Evolutionary conservation across 1,284 basidiomycete species (phyloP).

Genomic region (Naganishia sp.): DNA sequence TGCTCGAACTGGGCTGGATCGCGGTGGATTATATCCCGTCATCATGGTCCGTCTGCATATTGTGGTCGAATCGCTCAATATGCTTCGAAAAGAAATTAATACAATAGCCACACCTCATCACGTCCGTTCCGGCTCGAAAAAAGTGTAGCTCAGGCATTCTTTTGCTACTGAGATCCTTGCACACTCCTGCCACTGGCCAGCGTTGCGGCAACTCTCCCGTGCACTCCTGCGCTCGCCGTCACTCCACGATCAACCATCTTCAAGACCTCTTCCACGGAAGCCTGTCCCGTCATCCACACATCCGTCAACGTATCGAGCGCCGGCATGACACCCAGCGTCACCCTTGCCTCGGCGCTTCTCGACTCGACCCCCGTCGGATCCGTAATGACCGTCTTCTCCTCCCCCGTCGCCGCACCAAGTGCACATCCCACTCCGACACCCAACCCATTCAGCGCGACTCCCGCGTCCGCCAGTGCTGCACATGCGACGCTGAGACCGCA

Average conservation of each 20-base stretch:
- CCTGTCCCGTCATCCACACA: slow-evolving; percentile 72
- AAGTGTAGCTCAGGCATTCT: too few species aligned
- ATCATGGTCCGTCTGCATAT: too few species aligned
- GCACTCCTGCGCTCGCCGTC: slow-evolving; percentile 6
- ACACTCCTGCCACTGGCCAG: background rate
- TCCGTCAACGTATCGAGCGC: slow-evolving; percentile 84
- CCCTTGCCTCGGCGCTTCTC: slow-evolving; percentile 59
- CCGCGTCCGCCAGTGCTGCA: slow-evolving; percentile 66
- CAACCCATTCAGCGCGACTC: slow-evolving; percentile 48
- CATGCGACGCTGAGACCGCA: slow-evolving; percentile 84
- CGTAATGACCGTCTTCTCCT: slow-evolving; percentile 55
- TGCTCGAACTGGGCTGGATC: too few species aligned
- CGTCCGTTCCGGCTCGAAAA: too few species aligned
- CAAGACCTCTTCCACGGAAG: slow-evolving; percentile 42
- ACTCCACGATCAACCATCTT: slow-evolving; percentile 36
- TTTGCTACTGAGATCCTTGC: too few species aligned
- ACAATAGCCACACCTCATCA: too few species aligned
- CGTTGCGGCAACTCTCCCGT: background rate
- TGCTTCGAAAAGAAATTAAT: too few species aligned
- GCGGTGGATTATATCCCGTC: too few species aligned
- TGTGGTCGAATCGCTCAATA: too few species aligned
- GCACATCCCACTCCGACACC: slow-evolving; percentile 47
- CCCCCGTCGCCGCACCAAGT: slow-evolving; percentile 3
- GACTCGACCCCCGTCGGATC: slow-evolving; percentile 70
- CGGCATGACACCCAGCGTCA: slow-evolving; percentile 81